Conservation (phyloP, 176 grass and related monocot species). For the Aegilops umbellulata region DNA sequence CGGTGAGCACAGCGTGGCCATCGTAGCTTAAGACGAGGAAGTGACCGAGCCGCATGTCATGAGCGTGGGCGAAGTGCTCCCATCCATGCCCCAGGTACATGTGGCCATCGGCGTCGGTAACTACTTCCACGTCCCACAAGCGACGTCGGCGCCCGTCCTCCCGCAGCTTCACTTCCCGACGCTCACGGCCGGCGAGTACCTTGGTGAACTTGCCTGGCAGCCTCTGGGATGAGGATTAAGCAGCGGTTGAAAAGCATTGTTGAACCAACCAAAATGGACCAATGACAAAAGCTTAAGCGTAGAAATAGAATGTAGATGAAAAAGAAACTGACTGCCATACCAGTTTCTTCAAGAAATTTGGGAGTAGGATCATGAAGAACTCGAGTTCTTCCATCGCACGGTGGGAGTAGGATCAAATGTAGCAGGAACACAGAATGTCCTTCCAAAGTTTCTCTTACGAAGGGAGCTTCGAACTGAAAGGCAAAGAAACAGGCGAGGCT, state of each 20-base stretch:
- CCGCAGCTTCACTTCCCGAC: constrained; percentile 20
- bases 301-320: not conserved
- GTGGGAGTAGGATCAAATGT: constrained; percentile 21
- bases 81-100: constrained; percentile 24
- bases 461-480: not conserved
- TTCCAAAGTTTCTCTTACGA: not conserved
- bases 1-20: not conserved
- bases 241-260: not conserved
- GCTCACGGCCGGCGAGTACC: not conserved
- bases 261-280: not conserved
- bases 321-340: not conserved
- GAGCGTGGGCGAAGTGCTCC: constrained; percentile 13
- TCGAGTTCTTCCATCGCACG: not conserved
- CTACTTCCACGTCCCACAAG: constrained; percentile 28
- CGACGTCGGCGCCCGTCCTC: not conserved
- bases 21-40: constrained; percentile 33
- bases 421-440: not conserved
- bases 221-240: constrained; percentile 11
- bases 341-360: constrained; percentile 14
- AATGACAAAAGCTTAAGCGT: not conserved
- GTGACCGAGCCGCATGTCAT: constrained; percentile 19
- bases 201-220: constrained; percentile 13
- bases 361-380: constrained; percentile 45
- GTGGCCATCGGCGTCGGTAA: not conserved
- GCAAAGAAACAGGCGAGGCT: not conserved